Evolutionary conservation across 1,284 basidiomycete genomes (phyloP).

Genomic region (Fomitopsis pinicola): DNA sequence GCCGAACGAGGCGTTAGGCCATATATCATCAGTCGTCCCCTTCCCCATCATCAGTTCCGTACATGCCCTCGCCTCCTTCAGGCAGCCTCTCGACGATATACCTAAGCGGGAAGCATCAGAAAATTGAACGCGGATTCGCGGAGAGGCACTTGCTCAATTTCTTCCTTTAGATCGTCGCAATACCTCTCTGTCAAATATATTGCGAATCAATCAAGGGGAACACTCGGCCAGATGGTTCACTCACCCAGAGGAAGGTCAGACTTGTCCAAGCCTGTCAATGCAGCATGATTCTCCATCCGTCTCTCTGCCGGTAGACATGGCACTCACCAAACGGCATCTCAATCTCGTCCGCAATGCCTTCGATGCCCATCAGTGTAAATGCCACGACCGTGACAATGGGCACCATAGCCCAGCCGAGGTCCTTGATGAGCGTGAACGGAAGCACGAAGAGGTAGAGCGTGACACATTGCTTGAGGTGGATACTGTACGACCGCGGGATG

Average conservation of each 20-base stretch:
- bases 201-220: neutral
- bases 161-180: conserved; percentile 81
- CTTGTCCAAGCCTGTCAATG: conserved; percentile 47
- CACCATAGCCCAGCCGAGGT: conserved; percentile 77
- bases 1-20: neutral
- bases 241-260: conserved; percentile 68
- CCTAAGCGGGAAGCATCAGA: conserved; percentile 32
- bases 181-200: conserved; percentile 57
- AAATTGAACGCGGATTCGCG: neutral
- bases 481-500: conserved; percentile 75
- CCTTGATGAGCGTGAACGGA: conserved; percentile 77
- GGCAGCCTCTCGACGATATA: conserved; percentile 76
- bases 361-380: conserved; percentile 90
- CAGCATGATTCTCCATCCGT: neutral
- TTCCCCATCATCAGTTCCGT: conserved; percentile 69
- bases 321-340: conserved; percentile 83
- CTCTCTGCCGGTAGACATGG: neutral
- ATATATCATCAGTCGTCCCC: conserved; percentile 56
- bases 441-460: conserved; percentile 83
- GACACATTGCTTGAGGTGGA: conserved; percentile 93
- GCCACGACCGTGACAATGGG: conserved; percentile 82
- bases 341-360: conserved; percentile 89
- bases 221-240: conserved; percentile 9
- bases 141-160: conserved; percentile 59
- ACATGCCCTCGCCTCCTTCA: conserved; percentile 66